Evolutionary conservation across 441 rosid genomes (phyloP), one percentile per base, ranked within the genome.

Genomic region (Flueggea neowawraea): DNA sequence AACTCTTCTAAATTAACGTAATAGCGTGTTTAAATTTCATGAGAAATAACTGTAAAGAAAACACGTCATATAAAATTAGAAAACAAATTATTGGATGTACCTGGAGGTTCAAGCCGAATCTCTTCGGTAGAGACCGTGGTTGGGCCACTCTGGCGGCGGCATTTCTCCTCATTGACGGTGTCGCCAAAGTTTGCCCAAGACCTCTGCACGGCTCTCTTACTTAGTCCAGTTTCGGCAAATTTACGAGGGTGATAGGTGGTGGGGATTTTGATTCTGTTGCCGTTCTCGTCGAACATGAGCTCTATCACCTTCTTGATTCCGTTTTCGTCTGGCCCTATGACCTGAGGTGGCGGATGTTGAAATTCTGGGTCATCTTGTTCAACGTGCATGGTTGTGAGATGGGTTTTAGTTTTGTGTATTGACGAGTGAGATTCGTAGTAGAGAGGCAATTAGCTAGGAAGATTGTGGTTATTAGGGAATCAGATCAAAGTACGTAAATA

Each of bases 121-220:
- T 89, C 91, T 66, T 89, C 96, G 3, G 97, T 87, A 10, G 96
- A 91, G 36, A 84, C 90, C 95, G 85, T 82, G 16, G 96, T 87
- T 60, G 89, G 28, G 28, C 28, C 28, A 22, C 28, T 22, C 28
- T 22, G 90, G 31, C 78, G 81, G 36, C 75, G 68, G 12, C 93
- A 86, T 54, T 78, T 90, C 8, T 84, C 93, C 66, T 89, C 93
- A 45, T 74, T 82, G 1, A 86, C 87, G 4, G 96, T 95, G 43
- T 89, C 98, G 5, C 96, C 95, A 54, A 91, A 89, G 75, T 89
- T 89, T 14, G 83, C 52, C 95, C 91, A 89, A 33, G 71, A 80
- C 57, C 93, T 68, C 85, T 89, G 95, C 22, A 83, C 17, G 4
- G 91, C 98, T 0, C 79, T 72, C 65, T 83, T 84, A 64, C 85